phyloP scores from a whole-genome alignment of 768 basidiomycete species.

The Kwoniella shandongensis region DNA sequence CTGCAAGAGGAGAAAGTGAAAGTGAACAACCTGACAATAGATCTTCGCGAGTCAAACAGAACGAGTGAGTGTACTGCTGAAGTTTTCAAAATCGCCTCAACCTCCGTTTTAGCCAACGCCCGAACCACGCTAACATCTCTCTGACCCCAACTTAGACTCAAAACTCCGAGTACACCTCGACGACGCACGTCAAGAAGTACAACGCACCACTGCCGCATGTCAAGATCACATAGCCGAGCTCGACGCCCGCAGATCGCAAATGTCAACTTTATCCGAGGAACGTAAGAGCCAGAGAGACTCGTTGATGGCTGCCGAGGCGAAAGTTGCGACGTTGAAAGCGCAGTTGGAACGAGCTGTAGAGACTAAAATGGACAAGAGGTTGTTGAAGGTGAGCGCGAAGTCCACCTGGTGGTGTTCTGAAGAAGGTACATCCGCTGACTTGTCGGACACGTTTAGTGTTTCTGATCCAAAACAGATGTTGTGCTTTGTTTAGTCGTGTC shows the following conservation, averaged over 20 bases:
- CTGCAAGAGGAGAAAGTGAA: constrained; percentile 25
- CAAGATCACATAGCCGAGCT: constrained; percentile 35
- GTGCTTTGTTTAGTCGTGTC: too few relatives aligned
- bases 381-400: constrained; percentile 42
- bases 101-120: neutral
- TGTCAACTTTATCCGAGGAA: constrained; percentile 27
- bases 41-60: constrained; percentile 35
- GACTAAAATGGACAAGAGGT: constrained; percentile 37
- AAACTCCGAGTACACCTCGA: constrained; percentile 41
- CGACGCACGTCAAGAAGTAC: constrained; percentile 30
- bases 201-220: constrained; percentile 26
- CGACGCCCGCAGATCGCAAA: constrained; percentile 24
- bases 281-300: constrained; percentile 22
- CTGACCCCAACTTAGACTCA: constrained; percentile 23
- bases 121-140: neutral
- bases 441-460: too few relatives aligned
- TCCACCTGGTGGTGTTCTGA: too few relatives aligned
- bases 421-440: too few relatives aligned
- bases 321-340: constrained; percentile 34
- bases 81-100: neutral
- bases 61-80: constrained; percentile 31
- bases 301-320: constrained; percentile 31
- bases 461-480: too few relatives aligned
- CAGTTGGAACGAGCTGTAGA: constrained; percentile 46
- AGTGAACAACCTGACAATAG: constrained; percentile 24